phyloP scores from a whole-genome alignment of 2,329 filamentous ascomycete species.

The Neofusicoccum sp. region DNA sequence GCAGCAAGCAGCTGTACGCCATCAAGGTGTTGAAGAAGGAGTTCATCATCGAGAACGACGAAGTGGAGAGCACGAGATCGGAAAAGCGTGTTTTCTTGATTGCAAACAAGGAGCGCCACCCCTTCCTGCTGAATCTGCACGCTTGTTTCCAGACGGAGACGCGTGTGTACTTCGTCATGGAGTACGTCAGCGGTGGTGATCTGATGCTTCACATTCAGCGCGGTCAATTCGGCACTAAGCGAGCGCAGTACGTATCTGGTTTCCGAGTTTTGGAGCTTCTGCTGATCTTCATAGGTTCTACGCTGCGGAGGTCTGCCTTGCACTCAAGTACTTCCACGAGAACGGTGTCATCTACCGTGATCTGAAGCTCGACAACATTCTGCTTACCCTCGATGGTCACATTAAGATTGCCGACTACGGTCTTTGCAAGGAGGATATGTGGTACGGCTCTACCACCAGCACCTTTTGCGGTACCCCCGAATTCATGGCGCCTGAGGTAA shows the following conservation, averaged over 20 bases:
- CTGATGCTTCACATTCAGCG: constrained; percentile 98
- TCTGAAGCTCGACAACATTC: constrained; percentile 82
- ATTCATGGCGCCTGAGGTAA: constrained; percentile 97
- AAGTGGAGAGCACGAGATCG: constrained; percentile 95
- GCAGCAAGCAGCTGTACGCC: constrained; percentile 86
- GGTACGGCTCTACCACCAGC: constrained; percentile 94
- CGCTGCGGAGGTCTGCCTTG: constrained; percentile 93
- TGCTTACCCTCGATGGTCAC: constrained; percentile 91
- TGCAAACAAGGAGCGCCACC: constrained; percentile 94
- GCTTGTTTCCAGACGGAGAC: constrained; percentile 99
- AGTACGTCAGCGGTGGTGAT: constrained; percentile 98
- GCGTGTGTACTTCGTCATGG: constrained; percentile 98
- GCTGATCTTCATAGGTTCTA: constrained; percentile 70
- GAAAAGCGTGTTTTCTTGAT: constrained; percentile 98
- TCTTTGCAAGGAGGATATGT: constrained; percentile 99
- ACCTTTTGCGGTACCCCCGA: constrained; percentile 99
- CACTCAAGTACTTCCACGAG: constrained; percentile 98
- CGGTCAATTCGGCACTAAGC: constrained; percentile 91
- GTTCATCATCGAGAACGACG: constrained; percentile 99
- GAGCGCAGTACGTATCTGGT: constrained; percentile 74
- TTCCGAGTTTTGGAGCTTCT: neutral
- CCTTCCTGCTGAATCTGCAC: constrained; percentile 92
- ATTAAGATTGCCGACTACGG: constrained; percentile 99
- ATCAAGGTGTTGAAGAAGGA: constrained; percentile 99
- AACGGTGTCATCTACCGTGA: constrained; percentile 97